A percentile compares a stretch with the other conserved stretches of the same genome.
Evolutionary conservation across 257 asterid species (phyloP).

Genomic region (Nyctanthes arbortristis): DNA sequence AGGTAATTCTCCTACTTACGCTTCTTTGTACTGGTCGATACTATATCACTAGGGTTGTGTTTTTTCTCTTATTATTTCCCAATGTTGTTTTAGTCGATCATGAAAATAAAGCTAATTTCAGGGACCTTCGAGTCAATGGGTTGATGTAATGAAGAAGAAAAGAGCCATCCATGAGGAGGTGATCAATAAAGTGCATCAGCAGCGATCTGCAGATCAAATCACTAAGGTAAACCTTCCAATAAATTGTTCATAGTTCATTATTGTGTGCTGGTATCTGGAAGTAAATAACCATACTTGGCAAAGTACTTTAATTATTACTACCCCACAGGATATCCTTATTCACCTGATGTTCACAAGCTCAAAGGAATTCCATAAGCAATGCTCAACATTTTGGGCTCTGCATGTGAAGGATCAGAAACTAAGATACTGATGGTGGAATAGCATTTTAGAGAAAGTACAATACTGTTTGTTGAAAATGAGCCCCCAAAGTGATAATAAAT

Average conservation of each 20-base stretch:
- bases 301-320: neutral
- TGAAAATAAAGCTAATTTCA: conserved; percentile 32
- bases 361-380: neutral
- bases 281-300: neutral
- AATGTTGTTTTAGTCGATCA: conserved; percentile 7
- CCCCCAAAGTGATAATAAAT: neutral
- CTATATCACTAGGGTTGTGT: neutral
- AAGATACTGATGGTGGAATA: neutral
- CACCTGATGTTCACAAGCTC: neutral
- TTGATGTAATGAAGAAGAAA: conserved; percentile 87
- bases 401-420: neutral
- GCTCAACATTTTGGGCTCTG: neutral
- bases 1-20: conserved; percentile 42
- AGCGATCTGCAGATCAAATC: conserved; percentile 44
- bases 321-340: neutral
- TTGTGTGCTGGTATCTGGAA: conserved; percentile 1
- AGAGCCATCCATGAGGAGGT: conserved; percentile 91
- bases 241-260: conserved; percentile 4
- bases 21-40: conserved; percentile 10
- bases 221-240: conserved; percentile 47
- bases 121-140: conserved; percentile 63
- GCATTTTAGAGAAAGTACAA: neutral
- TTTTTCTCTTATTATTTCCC: neutral
- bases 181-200: conserved; percentile 74
- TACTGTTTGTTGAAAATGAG: neutral